Conservation (phyloP, 257 asterid species). For the Solanum tacnaense region DNA sequence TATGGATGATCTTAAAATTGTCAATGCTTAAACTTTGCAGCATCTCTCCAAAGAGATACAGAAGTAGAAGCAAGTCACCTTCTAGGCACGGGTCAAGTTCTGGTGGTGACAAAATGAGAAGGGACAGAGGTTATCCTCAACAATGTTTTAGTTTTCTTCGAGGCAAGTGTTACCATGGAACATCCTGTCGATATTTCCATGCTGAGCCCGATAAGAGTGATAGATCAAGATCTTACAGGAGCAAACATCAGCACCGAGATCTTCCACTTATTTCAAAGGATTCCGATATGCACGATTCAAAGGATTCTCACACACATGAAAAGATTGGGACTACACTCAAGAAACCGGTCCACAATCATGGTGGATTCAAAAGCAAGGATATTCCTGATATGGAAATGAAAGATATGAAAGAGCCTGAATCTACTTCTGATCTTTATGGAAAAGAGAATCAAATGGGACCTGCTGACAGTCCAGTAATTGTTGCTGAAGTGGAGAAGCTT, state of each 20-base stretch:
- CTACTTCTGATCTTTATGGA: slow-evolving; percentile 17
- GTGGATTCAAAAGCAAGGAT: slow-evolving; percentile 20
- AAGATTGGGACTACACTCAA: slow-evolving; percentile 16
- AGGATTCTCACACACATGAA: slow-evolving; percentile 19
- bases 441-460: slow-evolving; percentile 12
- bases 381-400: slow-evolving; percentile 22
- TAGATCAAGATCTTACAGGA: slow-evolving; percentile 36
- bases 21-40: slow-evolving; percentile 30
- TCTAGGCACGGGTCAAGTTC: slow-evolving; percentile 34
- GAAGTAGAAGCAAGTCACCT: slow-evolving; percentile 76
- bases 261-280: slow-evolving; percentile 17
- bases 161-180: slow-evolving; percentile 87
- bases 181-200: slow-evolving; percentile 68
- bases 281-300: slow-evolving; percentile 19
- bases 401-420: slow-evolving; percentile 11
- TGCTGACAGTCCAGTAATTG: slow-evolving; percentile 10
- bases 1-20: neutral
- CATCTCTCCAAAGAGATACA: slow-evolving; percentile 60
- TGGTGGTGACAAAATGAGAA: slow-evolving; percentile 34
- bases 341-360: slow-evolving; percentile 16
- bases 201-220: slow-evolving; percentile 44
- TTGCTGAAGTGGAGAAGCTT: slow-evolving; percentile 15
- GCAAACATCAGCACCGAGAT: slow-evolving; percentile 35
- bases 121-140: slow-evolving; percentile 35
- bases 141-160: slow-evolving; percentile 58